A percentile compares a stretch with the other conserved stretches of the same genome.
These are phyloP conservation scores for Neotropicomus parvogracilis DNA, from an alignment of 1,284 basidiomycete genomes.

Conservation along the genomic window DNA sequence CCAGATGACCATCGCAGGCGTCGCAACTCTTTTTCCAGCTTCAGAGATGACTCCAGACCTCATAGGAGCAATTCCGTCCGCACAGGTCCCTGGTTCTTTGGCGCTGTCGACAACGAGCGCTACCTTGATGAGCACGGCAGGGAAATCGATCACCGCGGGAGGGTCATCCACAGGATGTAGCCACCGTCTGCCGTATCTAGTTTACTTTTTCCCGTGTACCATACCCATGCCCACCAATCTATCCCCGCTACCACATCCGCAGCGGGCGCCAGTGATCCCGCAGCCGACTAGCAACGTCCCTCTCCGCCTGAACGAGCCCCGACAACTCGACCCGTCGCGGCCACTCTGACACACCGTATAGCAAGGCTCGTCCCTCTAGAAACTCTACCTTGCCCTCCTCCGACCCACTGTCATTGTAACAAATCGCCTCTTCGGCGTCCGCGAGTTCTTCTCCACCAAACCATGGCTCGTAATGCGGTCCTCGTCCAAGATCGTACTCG, in stretches of 20 bases:
- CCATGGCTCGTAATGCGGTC: neutral
- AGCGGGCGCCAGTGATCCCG: slow-evolving; percentile 62
- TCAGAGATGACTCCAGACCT: slow-evolving; percentile 17
- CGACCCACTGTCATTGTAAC: neutral
- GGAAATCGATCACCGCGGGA: slow-evolving; percentile 26
- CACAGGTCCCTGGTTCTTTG: slow-evolving; percentile 22
- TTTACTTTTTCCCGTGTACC: slow-evolving; percentile 11
- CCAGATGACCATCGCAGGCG: slow-evolving; percentile 19
- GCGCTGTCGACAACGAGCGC: slow-evolving; percentile 16
- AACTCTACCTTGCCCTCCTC: slow-evolving; percentile 24
- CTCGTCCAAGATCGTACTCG: slow-evolving; percentile 1
- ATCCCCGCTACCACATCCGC: slow-evolving; percentile 28
- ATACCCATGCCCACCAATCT: neutral
- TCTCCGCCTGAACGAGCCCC: slow-evolving; percentile 43
- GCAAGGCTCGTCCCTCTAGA: slow-evolving; percentile 45
- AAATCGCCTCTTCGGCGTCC: slow-evolving; percentile 3
- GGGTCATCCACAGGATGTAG: slow-evolving; percentile 29
- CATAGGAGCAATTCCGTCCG: slow-evolving; percentile 20
- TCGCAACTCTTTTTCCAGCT: slow-evolving; percentile 23
- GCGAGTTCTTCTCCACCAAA: neutral
- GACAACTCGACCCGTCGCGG: slow-evolving; percentile 2
- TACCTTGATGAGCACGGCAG: slow-evolving; percentile 27
- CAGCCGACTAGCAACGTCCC: slow-evolving; percentile 53
- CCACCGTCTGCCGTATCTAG: slow-evolving; percentile 10
- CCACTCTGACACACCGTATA: slow-evolving; percentile 29